Evolutionary conservation across 2,329 filamentous ascomycete genomes (phyloP).

Genomic region (Chaetomium olivaceum): DNA sequence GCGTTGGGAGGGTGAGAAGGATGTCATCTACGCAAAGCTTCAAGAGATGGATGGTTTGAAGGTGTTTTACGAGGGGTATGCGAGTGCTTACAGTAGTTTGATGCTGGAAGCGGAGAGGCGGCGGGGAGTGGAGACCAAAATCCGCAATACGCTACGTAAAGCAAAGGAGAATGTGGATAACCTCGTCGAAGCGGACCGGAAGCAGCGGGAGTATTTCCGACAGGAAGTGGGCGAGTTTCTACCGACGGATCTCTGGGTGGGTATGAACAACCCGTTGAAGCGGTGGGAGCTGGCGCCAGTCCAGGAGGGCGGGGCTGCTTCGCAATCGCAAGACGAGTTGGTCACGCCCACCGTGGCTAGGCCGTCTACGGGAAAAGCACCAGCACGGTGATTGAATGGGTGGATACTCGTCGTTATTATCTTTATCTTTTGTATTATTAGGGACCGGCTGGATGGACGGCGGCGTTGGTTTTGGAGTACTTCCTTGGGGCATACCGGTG

Average conservation of each 20-base stretch:
- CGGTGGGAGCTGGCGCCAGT: conserved; percentile 52
- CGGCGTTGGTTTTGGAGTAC: conserved; percentile 11
- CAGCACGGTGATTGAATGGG: not conserved
- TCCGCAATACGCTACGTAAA: conserved; percentile 72
- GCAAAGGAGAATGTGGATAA: conserved; percentile 75
- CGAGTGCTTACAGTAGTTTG: conserved; percentile 79
- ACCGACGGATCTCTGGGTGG: conserved; percentile 84
- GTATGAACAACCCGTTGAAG: conserved; percentile 62
- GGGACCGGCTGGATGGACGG: not conserved
- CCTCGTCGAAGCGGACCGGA: conserved; percentile 70
- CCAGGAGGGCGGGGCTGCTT: conserved; percentile 30
- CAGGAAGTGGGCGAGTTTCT: conserved; percentile 82
- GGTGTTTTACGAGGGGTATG: conserved; percentile 85
- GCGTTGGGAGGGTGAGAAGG: conserved; percentile 74
- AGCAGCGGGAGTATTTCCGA: conserved; percentile 74
- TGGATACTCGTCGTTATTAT: not conserved
- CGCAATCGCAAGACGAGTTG: conserved; percentile 16
- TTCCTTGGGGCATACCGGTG: conserved; percentile 5
- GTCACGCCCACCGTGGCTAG: conserved; percentile 23
- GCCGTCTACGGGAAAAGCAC: conserved; percentile 8
- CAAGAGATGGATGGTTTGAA: conserved; percentile 75
- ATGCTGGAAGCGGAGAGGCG: conserved; percentile 81
- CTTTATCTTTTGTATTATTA: not conserved
- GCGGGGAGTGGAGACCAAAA: conserved; percentile 69
- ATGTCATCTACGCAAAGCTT: conserved; percentile 67